Percentiles rank a stretch among this genome's conserved stretches.
Conservation (phyloP, 2,329 filamentous ascomycete species). For the Nothophoma quercina region DNA sequence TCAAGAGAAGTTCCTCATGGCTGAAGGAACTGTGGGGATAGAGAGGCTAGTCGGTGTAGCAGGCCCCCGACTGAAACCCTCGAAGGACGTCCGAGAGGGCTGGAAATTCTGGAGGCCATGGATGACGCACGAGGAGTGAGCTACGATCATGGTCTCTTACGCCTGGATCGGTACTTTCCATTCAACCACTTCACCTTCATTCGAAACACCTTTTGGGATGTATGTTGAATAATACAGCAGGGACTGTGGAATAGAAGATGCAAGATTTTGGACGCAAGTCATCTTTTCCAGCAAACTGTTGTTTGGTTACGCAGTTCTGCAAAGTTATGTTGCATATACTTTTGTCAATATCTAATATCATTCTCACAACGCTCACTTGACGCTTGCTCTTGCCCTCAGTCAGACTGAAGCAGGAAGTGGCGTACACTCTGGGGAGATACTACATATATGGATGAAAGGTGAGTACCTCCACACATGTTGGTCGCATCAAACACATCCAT, state of each 20-base stretch:
- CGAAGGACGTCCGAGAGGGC: conserved; percentile 47
- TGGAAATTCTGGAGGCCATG: conserved; percentile 53
- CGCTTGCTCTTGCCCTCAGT: no score
- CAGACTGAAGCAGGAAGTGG: no score
- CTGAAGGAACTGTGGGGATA: conserved; percentile 82
- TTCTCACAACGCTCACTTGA: not conserved
- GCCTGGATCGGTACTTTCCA: not conserved
- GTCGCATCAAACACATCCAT: no score
- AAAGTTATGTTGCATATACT: conserved; percentile 4
- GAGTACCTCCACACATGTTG: no score
- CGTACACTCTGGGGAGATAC: no score
- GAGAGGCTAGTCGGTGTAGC: conserved; percentile 83
- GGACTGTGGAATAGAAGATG: conserved; percentile 1
- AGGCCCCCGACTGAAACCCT: conserved; percentile 33
- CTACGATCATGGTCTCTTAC: not conserved
- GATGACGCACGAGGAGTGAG: conserved; percentile 31
- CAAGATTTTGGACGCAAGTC: conserved; percentile 15
- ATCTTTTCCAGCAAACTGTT: conserved; percentile 1
- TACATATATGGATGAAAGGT: no score
- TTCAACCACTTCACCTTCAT: conserved; percentile 11
- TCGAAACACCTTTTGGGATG: conserved; percentile 14
- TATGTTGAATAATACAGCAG: conserved; percentile 13
- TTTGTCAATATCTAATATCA: conserved; percentile 13
- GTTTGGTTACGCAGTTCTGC: not conserved
- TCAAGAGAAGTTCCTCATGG: conserved; percentile 84